A percentile compares a stretch with the other conserved stretches of the same genome.
These are phyloP conservation scores for Aspergillus novofumigatus DNA, from an alignment of 2,329 filamentous ascomycete genomes.

Conservation along the genomic window DNA sequence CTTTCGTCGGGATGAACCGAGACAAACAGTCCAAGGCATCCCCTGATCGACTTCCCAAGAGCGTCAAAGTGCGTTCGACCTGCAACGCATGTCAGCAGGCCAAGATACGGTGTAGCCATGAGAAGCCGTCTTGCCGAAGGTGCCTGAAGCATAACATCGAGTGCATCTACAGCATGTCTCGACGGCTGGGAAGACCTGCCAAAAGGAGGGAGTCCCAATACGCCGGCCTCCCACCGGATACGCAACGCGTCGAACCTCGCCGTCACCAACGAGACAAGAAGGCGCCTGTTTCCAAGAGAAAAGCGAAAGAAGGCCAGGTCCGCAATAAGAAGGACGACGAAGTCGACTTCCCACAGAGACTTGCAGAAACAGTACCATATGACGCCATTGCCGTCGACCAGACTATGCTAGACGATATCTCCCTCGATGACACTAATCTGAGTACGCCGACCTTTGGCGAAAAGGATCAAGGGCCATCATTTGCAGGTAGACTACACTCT, in stretches of 20 bases:
- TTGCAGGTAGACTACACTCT: conserved; percentile 5
- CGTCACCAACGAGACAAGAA: conserved; percentile 6
- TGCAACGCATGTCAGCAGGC: conserved; percentile 39
- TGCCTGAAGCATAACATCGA: conserved; percentile 33
- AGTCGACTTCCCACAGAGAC: neutral
- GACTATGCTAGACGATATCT: conserved; percentile 6
- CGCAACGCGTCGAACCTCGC: neutral
- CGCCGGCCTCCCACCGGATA: neutral
- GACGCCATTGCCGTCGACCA: conserved; percentile 5
- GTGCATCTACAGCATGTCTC: conserved; percentile 35
- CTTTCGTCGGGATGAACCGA: conserved; percentile 5
- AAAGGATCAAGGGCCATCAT: conserved; percentile 4
- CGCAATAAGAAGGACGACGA: neutral
- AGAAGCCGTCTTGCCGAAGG: conserved; percentile 31
- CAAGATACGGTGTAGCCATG: conserved; percentile 36
- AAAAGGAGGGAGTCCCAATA: conserved; percentile 24
- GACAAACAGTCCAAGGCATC: conserved; percentile 1
- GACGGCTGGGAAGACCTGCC: conserved; percentile 30
- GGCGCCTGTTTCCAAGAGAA: conserved; percentile 10
- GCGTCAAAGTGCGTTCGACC: conserved; percentile 34
- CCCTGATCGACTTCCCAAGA: conserved; percentile 22
- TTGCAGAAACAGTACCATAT: neutral
- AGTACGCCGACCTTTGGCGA: conserved; percentile 10
- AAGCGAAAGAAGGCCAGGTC: conserved; percentile 3
- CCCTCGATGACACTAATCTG: conserved; percentile 6